Percentiles rank a stretch among this genome's conserved stretches.
Evolutionary conservation across 2,329 filamentous ascomycete genomes (phyloP).

Genomic region (Zopfia rhizophila): DNA sequence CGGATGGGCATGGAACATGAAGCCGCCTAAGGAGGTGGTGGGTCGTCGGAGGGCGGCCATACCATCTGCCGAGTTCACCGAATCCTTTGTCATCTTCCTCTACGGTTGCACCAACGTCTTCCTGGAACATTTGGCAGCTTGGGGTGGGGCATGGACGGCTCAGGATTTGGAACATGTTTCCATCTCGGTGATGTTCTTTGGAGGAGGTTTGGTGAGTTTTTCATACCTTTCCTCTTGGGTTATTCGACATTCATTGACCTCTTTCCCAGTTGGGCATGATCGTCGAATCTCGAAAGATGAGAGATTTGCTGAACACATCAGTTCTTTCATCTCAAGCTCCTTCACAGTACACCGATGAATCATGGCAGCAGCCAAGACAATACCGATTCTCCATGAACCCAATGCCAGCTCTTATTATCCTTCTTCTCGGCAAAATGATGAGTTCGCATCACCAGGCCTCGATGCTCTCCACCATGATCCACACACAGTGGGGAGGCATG

Average conservation of each 20-base stretch:
- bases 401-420: constrained; percentile 84
- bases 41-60: constrained; percentile 69
- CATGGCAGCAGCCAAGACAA: constrained; percentile 69
- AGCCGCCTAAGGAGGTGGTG: constrained; percentile 68
- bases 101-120: constrained; percentile 94
- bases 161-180: constrained; percentile 91
- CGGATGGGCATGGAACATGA: constrained; percentile 95
- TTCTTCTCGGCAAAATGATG: constrained; percentile 95
- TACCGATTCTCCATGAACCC: constrained; percentile 87
- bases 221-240: constrained; percentile 12
- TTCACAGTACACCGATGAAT: constrained; percentile 50
- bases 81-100: constrained; percentile 88
- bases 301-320: constrained; percentile 69
- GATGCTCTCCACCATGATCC: constrained; percentile 89
- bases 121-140: constrained; percentile 83
- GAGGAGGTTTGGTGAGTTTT: constrained; percentile 80
- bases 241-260: constrained; percentile 33
- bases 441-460: constrained; percentile 85
- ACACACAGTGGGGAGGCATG: constrained; percentile 91
- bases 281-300: constrained; percentile 75
- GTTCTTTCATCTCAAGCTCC: constrained; percentile 52
- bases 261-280: constrained; percentile 75
- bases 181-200: constrained; percentile 93
- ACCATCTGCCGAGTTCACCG: constrained; percentile 86
- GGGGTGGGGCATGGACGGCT: constrained; percentile 76